These are phyloP conservation scores for Aspergillus proliferans DNA, from an alignment of 2,329 filamentous ascomycete species.

Conservation along the genomic window DNA sequence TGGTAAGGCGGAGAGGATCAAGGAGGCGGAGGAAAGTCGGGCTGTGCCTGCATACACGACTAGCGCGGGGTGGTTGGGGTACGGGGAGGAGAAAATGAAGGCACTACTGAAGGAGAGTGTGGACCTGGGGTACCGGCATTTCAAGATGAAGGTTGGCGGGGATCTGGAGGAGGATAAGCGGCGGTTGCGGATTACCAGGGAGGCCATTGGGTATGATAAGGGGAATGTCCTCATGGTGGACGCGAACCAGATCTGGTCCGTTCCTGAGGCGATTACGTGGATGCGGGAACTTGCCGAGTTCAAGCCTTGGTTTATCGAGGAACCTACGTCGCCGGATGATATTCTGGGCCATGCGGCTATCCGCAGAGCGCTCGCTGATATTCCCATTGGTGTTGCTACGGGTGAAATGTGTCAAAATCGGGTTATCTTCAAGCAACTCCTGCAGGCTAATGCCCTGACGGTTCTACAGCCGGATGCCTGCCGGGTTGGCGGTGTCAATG, in stretches of 20 bases:
- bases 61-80: slow-evolving; percentile 85
- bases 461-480: slow-evolving; percentile 88
- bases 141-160: slow-evolving; percentile 84
- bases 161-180: slow-evolving; percentile 65
- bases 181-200: slow-evolving; percentile 66
- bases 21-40: slow-evolving; percentile 64
- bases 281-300: slow-evolving; percentile 78
- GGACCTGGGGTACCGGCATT: slow-evolving; percentile 70
- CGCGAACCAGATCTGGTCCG: slow-evolving; percentile 78
- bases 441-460: slow-evolving; percentile 73
- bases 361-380: slow-evolving; percentile 63
- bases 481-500: slow-evolving; percentile 83
- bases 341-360: slow-evolving; percentile 82
- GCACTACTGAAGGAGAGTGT: slow-evolving; percentile 67
- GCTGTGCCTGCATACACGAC: slow-evolving; percentile 91
- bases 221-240: slow-evolving; percentile 88
- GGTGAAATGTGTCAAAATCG: slow-evolving; percentile 96
- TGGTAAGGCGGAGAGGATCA: slow-evolving; percentile 64
- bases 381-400: slow-evolving; percentile 72
- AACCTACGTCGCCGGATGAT: slow-evolving; percentile 86
- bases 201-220: slow-evolving; percentile 73
- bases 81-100: slow-evolving; percentile 82
- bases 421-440: slow-evolving; percentile 87
- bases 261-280: slow-evolving; percentile 80
- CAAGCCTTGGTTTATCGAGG: slow-evolving; percentile 84